Evolutionary conservation across 352 stramenopile species (phyloP).

Genomic region (Pythium apleroticum): DNA sequence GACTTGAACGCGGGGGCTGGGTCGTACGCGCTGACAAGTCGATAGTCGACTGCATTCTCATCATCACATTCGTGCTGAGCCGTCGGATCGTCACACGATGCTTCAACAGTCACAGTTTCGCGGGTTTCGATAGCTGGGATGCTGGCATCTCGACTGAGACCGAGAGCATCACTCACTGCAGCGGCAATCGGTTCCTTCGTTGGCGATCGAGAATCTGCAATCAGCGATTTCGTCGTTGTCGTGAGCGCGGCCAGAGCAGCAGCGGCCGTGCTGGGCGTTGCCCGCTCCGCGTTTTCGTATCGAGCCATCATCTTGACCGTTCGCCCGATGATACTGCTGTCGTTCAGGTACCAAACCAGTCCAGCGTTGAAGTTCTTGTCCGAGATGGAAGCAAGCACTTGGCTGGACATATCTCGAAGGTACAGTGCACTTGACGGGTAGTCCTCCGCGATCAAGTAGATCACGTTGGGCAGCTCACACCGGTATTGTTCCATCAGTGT

Average conservation of each 20-base stretch:
- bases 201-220: conserved; percentile 9
- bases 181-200: conserved; percentile 35
- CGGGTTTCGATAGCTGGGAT: conserved; percentile 10
- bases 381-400: conserved; percentile 42
- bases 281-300: conserved; percentile 33
- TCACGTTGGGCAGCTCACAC: conserved; percentile 69
- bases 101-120: background rate
- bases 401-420: conserved; percentile 46
- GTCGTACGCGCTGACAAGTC: conserved; percentile 48
- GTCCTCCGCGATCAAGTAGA: conserved; percentile 62
- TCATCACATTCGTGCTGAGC: background rate
- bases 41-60: conserved; percentile 18
- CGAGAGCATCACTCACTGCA: conserved; percentile 68
- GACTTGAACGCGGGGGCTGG: conserved; percentile 48
- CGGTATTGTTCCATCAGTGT: conserved; percentile 62
- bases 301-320: conserved; percentile 46
- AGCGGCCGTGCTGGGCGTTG: conserved; percentile 36
- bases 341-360: conserved; percentile 76
- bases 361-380: conserved; percentile 72
- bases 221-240: conserved; percentile 18
- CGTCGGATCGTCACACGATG: background rate
- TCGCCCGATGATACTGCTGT: conserved; percentile 51
- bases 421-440: conserved; percentile 49
- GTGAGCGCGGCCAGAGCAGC: conserved; percentile 32
- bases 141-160: conserved; percentile 29